These are phyloP conservation scores for Helichrysum umbraculigerum DNA, from an alignment of 129 eudicot species.

Conservation along the genomic window DNA sequence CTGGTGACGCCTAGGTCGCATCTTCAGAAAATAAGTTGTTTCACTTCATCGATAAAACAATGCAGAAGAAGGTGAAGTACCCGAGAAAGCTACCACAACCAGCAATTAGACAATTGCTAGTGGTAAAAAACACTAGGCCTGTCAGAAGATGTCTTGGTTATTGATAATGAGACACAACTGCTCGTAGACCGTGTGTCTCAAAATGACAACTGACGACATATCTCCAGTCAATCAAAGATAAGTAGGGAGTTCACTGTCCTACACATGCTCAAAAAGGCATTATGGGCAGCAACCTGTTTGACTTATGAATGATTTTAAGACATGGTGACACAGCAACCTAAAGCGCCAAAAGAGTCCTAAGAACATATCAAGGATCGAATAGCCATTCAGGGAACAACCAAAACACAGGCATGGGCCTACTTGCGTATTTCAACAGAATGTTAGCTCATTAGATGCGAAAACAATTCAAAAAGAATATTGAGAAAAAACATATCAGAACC, in stretches of 20 bases:
- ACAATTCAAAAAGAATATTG: background rate
- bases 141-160: constrained; percentile 40
- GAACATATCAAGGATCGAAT: constrained; percentile 18
- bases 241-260: constrained; percentile 26
- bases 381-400: constrained; percentile 30
- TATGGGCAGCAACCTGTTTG: constrained; percentile 32
- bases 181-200: constrained; percentile 32
- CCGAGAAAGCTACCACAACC: constrained; percentile 52
- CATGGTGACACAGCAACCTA: constrained; percentile 19
- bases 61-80: constrained; percentile 39
- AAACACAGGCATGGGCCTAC: constrained; percentile 26
- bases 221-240: constrained; percentile 33
- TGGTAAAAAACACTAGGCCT: constrained; percentile 47
- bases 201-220: constrained; percentile 20
- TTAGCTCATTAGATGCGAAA: constrained; percentile 20
- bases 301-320: constrained; percentile 27
- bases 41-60: constrained; percentile 38
- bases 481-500: background rate
- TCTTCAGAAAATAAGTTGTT: constrained; percentile 38
- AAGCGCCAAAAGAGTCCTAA: constrained; percentile 21
- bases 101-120: constrained; percentile 49
- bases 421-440: constrained; percentile 24
- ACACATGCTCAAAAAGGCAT: constrained; percentile 25
- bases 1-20: constrained; percentile 29
- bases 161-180: constrained; percentile 34